Conservation (phyloP, 768 basidiomycete genomes). For the Lyophyllum atratum region DNA sequence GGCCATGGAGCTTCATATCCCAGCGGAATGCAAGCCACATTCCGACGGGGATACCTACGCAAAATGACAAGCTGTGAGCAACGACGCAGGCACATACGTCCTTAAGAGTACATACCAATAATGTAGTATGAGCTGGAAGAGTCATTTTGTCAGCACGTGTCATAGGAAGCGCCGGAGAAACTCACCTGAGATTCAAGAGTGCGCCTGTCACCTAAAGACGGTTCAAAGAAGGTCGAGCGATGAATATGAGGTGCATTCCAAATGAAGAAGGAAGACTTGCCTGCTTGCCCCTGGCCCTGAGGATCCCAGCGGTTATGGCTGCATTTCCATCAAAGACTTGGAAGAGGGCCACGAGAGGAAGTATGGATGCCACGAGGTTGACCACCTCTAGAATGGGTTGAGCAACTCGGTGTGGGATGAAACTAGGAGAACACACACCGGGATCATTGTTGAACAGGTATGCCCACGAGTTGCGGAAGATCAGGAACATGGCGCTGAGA, state of each 20-base stretch:
- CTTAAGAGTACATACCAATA: constrained; percentile 42
- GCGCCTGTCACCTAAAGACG: constrained; percentile 64
- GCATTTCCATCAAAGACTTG: constrained; percentile 84
- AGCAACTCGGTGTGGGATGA: not conserved
- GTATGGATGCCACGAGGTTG: constrained; percentile 60
- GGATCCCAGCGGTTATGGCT: constrained; percentile 71
- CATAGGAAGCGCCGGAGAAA: not conserved
- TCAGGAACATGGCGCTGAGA: constrained; percentile 51
- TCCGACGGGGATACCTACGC: constrained; percentile 75
- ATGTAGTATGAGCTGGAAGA: constrained; percentile 69
- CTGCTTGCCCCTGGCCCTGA: constrained; percentile 84
- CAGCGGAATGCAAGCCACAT: constrained; percentile 71
- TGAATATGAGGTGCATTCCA: not conserved
- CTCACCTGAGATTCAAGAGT: constrained; percentile 71
- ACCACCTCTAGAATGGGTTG: constrained; percentile 48
- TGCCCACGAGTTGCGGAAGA: constrained; percentile 68
- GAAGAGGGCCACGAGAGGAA: constrained; percentile 77
- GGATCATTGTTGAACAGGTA: constrained; percentile 74
- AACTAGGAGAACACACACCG: constrained; percentile 32
- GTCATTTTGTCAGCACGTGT: not conserved
- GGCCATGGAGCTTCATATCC: constrained; percentile 62
- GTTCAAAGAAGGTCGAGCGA: not conserved
- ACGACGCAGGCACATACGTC: not conserved
- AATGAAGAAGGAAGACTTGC: constrained; percentile 24
- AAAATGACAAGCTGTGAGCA: not conserved